A percentile compares a stretch with the other conserved stretches of the same genome.
phyloP scores from a whole-genome alignment of 371 early-diverging fungal species.

The Blakeslea trispora region DNA sequence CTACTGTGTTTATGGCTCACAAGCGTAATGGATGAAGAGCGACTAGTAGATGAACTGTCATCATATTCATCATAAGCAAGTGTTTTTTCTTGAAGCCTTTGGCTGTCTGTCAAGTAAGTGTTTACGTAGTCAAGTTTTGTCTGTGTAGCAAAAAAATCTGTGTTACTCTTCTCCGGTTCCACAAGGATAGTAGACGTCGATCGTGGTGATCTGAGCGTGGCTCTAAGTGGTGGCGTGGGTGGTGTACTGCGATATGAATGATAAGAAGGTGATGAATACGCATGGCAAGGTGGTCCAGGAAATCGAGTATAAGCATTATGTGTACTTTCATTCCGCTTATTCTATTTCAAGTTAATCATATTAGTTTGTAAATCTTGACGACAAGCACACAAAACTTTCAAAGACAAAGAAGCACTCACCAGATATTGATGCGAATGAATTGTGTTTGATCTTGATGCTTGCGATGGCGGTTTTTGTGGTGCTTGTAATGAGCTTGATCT shows the following conservation, averaged over 20 bases:
- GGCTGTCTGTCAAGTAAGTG: conserved; percentile 5
- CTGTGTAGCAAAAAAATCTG: background rate
- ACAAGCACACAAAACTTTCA: background rate
- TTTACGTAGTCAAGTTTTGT: conserved; percentile 1
- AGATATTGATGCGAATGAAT: background rate
- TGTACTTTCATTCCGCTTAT: background rate
- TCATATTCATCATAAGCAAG: background rate
- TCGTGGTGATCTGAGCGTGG: background rate
- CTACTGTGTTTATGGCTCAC: background rate
- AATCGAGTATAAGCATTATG: background rate
- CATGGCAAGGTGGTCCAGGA: background rate
- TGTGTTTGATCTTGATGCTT: conserved; percentile 9
- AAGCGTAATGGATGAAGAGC: background rate
- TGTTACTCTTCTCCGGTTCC: conserved; percentile 8
- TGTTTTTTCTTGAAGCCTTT: conserved; percentile 6
- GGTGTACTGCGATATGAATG: background rate
- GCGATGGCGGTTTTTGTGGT: conserved; percentile 4
- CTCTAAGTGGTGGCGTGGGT: background rate
- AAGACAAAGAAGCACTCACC: background rate
- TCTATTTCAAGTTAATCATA: background rate
- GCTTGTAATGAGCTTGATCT: conserved; percentile 16
- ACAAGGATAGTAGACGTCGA: conserved; percentile 11
- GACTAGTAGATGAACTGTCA: background rate
- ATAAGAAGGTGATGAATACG: background rate
- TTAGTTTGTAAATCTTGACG: background rate